Conservation (phyloP, 805 yeast species). For the Yarrowia bubula region DNA sequence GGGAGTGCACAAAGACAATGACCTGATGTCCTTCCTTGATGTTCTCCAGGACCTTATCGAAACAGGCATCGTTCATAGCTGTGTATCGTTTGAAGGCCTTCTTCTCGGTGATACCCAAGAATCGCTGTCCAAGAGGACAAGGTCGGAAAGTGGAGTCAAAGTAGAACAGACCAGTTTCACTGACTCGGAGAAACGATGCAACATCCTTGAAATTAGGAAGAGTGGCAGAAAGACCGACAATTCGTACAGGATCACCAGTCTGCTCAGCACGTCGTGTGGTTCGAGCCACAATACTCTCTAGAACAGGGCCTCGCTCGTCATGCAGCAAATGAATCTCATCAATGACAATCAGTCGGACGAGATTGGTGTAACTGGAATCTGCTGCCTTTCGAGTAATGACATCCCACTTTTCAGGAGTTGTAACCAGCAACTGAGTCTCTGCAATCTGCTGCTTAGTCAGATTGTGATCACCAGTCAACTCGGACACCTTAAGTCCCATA, state of each 20-base stretch:
- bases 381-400: conserved; percentile 81
- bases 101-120: conserved; percentile 82
- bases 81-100: conserved; percentile 70
- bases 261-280: conserved; percentile 50
- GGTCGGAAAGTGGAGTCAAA: conserved; percentile 87
- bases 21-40: conserved; percentile 63
- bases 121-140: conserved; percentile 86
- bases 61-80: conserved; percentile 90
- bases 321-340: conserved; percentile 93
- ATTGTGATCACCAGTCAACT: conserved; percentile 86
- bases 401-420: conserved; percentile 98
- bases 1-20: conserved; percentile 87
- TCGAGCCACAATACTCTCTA: conserved; percentile 84
- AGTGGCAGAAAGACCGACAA: conserved; percentile 90
- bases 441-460: conserved; percentile 71
- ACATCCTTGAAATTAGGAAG: conserved; percentile 87
- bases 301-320: conserved; percentile 92
- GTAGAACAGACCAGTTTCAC: conserved; percentile 63
- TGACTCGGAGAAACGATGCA: conserved; percentile 73
- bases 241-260: conserved; percentile 53
- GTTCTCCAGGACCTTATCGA: conserved; percentile 66
- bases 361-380: conserved; percentile 60
- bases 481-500: conserved; percentile 72
- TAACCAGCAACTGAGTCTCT: conserved; percentile 78
- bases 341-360: conserved; percentile 70